Evolutionary conservation across 805 yeast genomes (phyloP).

Genomic region (Candida methanosorbosa): DNA sequence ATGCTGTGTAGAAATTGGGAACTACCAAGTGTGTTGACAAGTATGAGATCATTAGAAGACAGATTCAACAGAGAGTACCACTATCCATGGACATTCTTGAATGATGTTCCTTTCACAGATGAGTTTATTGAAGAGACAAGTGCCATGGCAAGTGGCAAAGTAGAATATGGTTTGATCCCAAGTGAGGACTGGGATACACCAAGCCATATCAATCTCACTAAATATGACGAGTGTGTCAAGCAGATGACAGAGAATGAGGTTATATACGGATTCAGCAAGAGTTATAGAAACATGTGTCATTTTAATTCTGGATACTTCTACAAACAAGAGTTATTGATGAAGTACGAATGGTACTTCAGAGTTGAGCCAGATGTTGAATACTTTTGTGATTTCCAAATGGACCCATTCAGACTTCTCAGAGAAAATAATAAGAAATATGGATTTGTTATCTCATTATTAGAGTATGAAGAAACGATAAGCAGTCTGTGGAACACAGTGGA

Average conservation of each 20-base stretch:
- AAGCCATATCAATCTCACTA: conserved; percentile 51
- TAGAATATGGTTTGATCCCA: conserved; percentile 62
- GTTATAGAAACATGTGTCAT: conserved; percentile 91
- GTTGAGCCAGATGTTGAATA: conserved; percentile 91
- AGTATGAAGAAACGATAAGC: conserved; percentile 78
- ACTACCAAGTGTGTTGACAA: conserved; percentile 57
- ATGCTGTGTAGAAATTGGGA: conserved; percentile 86
- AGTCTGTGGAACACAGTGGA: conserved; percentile 75
- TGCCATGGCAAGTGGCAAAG: conserved; percentile 55
- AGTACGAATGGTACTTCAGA: conserved; percentile 88
- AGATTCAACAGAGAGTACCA: conserved; percentile 57
- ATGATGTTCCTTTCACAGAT: conserved; percentile 60
- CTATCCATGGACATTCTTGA: conserved; percentile 74
- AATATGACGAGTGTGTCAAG: conserved; percentile 36
- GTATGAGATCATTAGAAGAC: conserved; percentile 76
- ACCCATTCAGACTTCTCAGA: conserved; percentile 77
- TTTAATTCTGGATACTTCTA: conserved; percentile 89
- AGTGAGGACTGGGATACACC: conserved; percentile 75
- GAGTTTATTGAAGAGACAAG: conserved; percentile 55
- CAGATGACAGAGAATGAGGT: conserved; percentile 38
- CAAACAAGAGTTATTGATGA: conserved; percentile 58
- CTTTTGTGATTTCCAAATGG: conserved; percentile 82
- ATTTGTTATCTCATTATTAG: conserved; percentile 76
- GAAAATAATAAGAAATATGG: conserved; percentile 75
- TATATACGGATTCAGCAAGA: conserved; percentile 54